phyloP scores from a whole-genome alignment of 2,329 filamentous ascomycete species.

The Gaeumannomyces tritici region DNA sequence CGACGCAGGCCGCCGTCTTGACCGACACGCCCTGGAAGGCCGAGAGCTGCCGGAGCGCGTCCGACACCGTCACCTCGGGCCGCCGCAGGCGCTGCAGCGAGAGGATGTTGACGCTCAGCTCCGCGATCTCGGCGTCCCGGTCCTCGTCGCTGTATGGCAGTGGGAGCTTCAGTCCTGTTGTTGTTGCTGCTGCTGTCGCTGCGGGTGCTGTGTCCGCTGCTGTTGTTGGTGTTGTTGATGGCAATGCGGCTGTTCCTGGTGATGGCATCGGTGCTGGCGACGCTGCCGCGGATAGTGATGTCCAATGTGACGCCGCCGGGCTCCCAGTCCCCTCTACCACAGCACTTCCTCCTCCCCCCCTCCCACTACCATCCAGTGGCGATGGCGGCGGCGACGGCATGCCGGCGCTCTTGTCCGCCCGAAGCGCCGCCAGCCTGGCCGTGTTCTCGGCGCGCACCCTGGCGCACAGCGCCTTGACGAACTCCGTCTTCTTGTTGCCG shows the following conservation, averaged over 20 bases:
- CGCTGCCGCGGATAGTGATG: too few relatives aligned
- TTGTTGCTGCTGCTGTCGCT: background rate
- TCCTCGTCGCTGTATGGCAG: background rate
- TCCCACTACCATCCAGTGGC: background rate
- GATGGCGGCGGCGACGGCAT: background rate
- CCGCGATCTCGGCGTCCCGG: background rate
- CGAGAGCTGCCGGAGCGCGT: constrained; percentile 40
- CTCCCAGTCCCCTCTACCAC: too few relatives aligned
- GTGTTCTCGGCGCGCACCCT: background rate
- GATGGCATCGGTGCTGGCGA: constrained; percentile 35
- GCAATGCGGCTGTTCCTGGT: background rate
- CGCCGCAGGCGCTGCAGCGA: constrained; percentile 39
- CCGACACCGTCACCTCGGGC: constrained; percentile 23
- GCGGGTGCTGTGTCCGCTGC: constrained; percentile 34
- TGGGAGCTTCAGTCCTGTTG: background rate
- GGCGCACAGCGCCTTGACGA: constrained; percentile 42
- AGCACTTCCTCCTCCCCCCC: too few relatives aligned
- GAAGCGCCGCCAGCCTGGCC: background rate
- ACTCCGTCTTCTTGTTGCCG: constrained; percentile 60
- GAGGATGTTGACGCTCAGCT: constrained; percentile 37
- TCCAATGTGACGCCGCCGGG: background rate
- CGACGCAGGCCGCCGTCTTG: constrained; percentile 44
- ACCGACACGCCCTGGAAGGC: constrained; percentile 41
- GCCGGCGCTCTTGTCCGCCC: background rate
- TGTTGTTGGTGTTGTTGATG: background rate